Base-by-base conservation (phyloP, 306 rosid species). In the Trichosanthes cucumerina region DNA sequence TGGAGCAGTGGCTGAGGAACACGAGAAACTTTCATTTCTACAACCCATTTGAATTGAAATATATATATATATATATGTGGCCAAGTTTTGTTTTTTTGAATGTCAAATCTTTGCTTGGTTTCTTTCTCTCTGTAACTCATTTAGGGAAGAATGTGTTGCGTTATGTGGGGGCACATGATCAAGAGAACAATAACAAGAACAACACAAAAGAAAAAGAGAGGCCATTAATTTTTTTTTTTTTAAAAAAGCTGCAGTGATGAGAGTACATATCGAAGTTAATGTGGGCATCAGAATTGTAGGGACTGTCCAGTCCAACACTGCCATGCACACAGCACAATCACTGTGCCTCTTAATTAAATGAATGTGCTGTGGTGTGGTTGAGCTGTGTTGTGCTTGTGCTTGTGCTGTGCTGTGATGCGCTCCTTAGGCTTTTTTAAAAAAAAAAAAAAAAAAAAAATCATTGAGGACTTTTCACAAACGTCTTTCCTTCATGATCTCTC, bases 221-320 rank as follows among this genome's bases (percentile, higher is more conserved):
- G 18, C 64, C 64, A 58, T 58, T 5, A 1, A 39, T 38, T 39
- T 39, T 39, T 39, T 5, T 39, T 6, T 39, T 39, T 39, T 39
- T 39, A 28, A 56, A 56, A 56, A 56, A 24, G 73, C 19, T 21
- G 33, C 75, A n/a, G 75, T 62, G 68, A 62, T 62, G 38, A 28
- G 21, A 62, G 68, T 38, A 68, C 52, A 39, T 18, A n/a, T 68
- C 33, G 75, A 68, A 15, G 75, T 68, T 68, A 68, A 68, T 68
- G 52, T 68, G 50, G 50, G 31, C 47, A 66, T n/a, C 28, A 66
- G 74, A 66, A 8, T 9, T 65, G 75, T 68, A 68, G 52, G 75
- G 75, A 68, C 75, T 68, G 53, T 0, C 74, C 23, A 63, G 12
- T 0, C 41, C 11, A 63, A 28, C 0, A 63, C n/a, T 59, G 66